These are phyloP conservation scores for Teratosphaeriaceae sp. DNA, from an alignment of 2,329 filamentous ascomycete species.

Conservation along the genomic window DNA sequence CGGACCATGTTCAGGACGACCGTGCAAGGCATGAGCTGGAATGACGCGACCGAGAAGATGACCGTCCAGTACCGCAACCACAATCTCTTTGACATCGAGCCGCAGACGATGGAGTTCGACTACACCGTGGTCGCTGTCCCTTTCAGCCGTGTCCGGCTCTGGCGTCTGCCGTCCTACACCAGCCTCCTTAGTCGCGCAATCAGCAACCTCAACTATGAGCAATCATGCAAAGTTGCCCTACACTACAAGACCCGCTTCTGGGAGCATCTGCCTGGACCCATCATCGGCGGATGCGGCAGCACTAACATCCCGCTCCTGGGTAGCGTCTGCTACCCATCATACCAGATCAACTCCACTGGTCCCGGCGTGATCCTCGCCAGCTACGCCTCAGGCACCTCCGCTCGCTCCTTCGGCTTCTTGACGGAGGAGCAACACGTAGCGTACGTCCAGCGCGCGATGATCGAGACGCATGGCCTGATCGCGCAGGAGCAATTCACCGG, in stretches of 20 bases:
- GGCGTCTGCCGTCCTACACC: slow-evolving; percentile 51
- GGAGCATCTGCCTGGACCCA: slow-evolving; percentile 49
- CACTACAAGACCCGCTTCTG: slow-evolving; percentile 61
- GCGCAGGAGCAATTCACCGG: slow-evolving; percentile 59
- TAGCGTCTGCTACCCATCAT: slow-evolving; percentile 59
- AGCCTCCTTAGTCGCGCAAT: slow-evolving; percentile 46
- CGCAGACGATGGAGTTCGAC: slow-evolving; percentile 51
- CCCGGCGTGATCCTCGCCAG: slow-evolving; percentile 57
- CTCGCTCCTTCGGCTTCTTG: slow-evolving; percentile 41
- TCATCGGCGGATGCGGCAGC: slow-evolving; percentile 57
- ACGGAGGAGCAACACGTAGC: slow-evolving; percentile 56
- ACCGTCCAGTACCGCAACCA: slow-evolving; percentile 51
- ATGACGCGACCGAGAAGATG: slow-evolving; percentile 46
- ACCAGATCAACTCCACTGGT: slow-evolving; percentile 57
- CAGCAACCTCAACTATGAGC: slow-evolving; percentile 43
- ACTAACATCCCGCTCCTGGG: slow-evolving; percentile 57
- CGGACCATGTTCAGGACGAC: slow-evolving; percentile 51
- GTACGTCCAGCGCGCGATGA: slow-evolving; percentile 58
- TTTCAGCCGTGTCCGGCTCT: slow-evolving; percentile 57
- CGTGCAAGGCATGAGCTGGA: slow-evolving; percentile 51
- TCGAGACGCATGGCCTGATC: slow-evolving; percentile 58
- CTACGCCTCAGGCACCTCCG: slow-evolving; percentile 46
- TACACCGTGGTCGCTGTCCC: slow-evolving; percentile 61
- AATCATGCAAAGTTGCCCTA: slow-evolving; percentile 54
- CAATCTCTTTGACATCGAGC: slow-evolving; percentile 35